Evolutionary conservation across 2,329 filamentous ascomycete genomes (phyloP), one percentile per base, ranked within the genome.

Genomic region (Cytospora mali): DNA sequence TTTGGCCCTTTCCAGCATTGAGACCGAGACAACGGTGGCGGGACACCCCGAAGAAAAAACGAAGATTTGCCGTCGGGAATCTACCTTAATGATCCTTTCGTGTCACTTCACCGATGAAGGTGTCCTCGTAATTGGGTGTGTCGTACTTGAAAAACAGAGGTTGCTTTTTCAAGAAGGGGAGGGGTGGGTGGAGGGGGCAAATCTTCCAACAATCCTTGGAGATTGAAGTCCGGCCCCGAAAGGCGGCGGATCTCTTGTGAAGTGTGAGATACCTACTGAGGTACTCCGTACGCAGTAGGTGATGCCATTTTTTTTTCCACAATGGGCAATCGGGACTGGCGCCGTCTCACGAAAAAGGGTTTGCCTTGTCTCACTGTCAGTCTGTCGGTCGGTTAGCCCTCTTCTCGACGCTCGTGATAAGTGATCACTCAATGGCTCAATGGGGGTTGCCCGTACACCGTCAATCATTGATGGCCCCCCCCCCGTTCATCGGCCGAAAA

Each of bases 21-120:
- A 46, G 1, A n/a, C 33, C 57, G 49, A 53, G 48, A 25, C 35
- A 18, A 31, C 29, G 33, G 27, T 39, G 35, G 49, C 9, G 25
- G 18, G 18, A 9, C 4, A 28, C 14, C 27, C 33, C 23, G 31
- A n/a, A n/a, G n/a, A n/a, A 42, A n/a, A 6, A 35, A 31, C 14
- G 2, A 33, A n/a, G 18, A 23, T 25, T 29, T 59, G 57, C 57
- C 39, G 49, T 59, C 57, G 28, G 42, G 33, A 53, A 53, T 53
- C 49, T 49, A 46, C 31, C 49, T 58, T 29, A 59, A 59, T 53
- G 57, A 59, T 59, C 57, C 57, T 46, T 58, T 29, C 46, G 57
- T 59, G 23, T 31, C 25, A 29, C 49, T 21, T 59, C 57, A 53
- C 33, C 11, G 21, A 35, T 46, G 25, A 35, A 42, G 57, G 23